Evolutionary conservation across 805 yeast genomes (phyloP).

Genomic region (Lachancea dasiensis): DNA sequence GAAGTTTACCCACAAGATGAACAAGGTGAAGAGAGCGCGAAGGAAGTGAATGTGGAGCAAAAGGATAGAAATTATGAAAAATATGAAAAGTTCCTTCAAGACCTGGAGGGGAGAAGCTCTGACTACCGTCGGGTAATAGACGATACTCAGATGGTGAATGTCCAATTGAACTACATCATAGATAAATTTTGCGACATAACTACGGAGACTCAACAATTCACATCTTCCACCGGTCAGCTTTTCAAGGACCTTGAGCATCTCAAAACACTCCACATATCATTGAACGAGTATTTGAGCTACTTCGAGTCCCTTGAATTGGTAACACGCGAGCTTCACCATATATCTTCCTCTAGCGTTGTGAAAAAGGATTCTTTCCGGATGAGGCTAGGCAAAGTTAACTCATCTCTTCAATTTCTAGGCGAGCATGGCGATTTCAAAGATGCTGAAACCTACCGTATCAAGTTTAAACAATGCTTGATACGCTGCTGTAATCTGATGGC

Average conservation of each 20-base stretch:
- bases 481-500: conserved; percentile 71
- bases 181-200: conserved; percentile 32
- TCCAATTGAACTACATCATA: conserved; percentile 26
- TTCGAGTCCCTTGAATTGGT: conserved; percentile 70
- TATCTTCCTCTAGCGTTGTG: conserved; percentile 60
- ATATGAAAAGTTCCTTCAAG: conserved; percentile 18
- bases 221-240: conserved; percentile 41
- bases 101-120: conserved; percentile 30
- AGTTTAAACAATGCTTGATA: conserved; percentile 79
- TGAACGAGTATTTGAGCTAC: conserved; percentile 50
- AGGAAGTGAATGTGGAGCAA: not conserved
- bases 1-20: not conserved
- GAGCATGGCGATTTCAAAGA: conserved; percentile 60
- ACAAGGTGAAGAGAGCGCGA: not conserved
- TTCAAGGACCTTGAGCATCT: conserved; percentile 43
- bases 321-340: conserved; percentile 59
- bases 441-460: conserved; percentile 56
- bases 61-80: conserved; percentile 12
- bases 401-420: conserved; percentile 55
- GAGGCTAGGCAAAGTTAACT: conserved; percentile 54
- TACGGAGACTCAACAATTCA: conserved; percentile 33
- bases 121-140: conserved; percentile 39
- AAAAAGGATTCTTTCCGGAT: conserved; percentile 49
- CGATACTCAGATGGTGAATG: conserved; percentile 32
- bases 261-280: conserved; percentile 47